These are phyloP conservation scores for Eleusine indica DNA, from an alignment of 176 grass and related monocot genomes.

Conservation along the genomic window DNA sequence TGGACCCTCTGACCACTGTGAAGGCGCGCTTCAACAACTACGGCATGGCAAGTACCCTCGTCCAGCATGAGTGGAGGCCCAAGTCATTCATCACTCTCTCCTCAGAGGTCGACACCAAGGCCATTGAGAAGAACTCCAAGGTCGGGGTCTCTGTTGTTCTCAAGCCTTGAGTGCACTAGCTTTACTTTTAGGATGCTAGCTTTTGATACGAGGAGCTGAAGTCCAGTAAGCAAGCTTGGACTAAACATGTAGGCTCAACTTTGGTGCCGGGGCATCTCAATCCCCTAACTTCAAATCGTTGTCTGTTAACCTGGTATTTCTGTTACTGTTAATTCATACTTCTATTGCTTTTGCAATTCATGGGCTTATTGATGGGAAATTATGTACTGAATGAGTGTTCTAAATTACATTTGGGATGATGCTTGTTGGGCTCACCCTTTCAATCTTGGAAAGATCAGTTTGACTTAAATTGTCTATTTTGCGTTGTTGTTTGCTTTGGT, in stretches of 20 bases:
- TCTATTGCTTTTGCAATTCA: not conserved
- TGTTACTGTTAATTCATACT: constrained; percentile 30
- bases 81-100: constrained; percentile 70
- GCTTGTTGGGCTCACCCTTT: not conserved
- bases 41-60: constrained; percentile 60
- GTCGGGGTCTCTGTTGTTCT: constrained; percentile 64
- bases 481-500: not conserved
- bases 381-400: not conserved
- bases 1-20: constrained; percentile 59
- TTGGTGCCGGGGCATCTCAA: constrained; percentile 14
- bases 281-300: constrained; percentile 17
- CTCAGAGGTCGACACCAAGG: constrained; percentile 65
- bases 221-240: constrained; percentile 42
- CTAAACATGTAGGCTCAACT: constrained; percentile 32
- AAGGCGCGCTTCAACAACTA: constrained; percentile 76
- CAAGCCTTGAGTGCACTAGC: constrained; percentile 49
- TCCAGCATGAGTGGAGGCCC: constrained; percentile 74
- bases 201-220: constrained; percentile 34
- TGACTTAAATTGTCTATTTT: not conserved
- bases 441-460: not conserved
- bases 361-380: not conserved
- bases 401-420: not conserved
- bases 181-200: constrained; percentile 39
- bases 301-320: constrained; percentile 9
- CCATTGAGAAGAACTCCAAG: constrained; percentile 63